phyloP scores from a whole-genome alignment of 2,329 filamentous ascomycete species.

The Botryotinia convoluta region DNA sequence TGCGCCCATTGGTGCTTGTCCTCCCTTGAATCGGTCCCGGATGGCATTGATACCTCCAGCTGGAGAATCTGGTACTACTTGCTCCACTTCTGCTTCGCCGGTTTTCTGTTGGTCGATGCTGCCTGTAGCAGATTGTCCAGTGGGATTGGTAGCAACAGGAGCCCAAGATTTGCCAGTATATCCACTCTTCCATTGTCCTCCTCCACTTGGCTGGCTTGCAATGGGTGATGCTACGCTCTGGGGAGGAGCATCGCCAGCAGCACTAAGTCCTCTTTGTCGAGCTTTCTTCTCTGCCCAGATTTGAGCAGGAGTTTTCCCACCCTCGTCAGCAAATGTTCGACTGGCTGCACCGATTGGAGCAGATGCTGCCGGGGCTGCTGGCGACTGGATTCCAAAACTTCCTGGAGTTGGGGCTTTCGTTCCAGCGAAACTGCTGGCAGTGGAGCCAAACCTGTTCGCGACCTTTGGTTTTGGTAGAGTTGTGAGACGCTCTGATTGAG shows the following conservation, averaged over 20 bases:
- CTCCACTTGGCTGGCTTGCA: constrained; percentile 68
- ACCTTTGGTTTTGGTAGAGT: constrained; percentile 93
- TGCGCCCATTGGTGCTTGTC: constrained; percentile 63
- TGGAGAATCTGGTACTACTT: constrained; percentile 52
- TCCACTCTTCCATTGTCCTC: constrained; percentile 81
- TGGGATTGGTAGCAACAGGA: constrained; percentile 71
- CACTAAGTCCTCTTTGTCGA: constrained; percentile 62
- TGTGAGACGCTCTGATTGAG: constrained; percentile 74
- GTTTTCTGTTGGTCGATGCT: constrained; percentile 58
- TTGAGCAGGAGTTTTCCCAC: constrained; percentile 94
- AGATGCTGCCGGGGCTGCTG: constrained; percentile 52
- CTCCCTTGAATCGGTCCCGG: constrained; percentile 78
- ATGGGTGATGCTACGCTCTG: constrained; percentile 53
- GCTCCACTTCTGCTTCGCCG: constrained; percentile 50
- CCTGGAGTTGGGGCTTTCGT: constrained; percentile 85
- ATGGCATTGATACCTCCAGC: constrained; percentile 69
- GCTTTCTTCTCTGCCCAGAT: constrained; percentile 98
- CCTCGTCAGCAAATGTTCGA: constrained; percentile 90
- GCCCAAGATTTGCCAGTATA: constrained; percentile 91
- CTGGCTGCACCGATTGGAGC: constrained; percentile 74
- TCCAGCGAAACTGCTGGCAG: constrained; percentile 69
- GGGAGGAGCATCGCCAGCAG: constrained; percentile 45
- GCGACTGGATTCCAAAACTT: constrained; percentile 62
- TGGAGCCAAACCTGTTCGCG: constrained; percentile 78
- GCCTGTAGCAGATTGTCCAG: constrained; percentile 59